Conservation (phyloP, 2,329 filamentous ascomycete species). For the Diaporthe citri region DNA sequence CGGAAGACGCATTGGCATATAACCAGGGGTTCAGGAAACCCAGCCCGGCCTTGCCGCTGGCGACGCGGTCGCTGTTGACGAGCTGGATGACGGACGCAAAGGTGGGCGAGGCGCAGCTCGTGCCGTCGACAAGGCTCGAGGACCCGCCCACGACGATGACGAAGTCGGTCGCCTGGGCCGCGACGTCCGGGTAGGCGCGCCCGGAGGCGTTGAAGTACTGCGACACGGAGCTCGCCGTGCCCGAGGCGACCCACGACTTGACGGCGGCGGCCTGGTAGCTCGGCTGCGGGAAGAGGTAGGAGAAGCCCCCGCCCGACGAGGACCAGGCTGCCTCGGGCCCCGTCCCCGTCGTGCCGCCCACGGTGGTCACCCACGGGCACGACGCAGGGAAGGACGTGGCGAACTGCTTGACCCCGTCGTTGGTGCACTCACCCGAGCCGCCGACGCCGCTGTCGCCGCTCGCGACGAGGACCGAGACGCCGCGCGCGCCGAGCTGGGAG, state of each 20-base stretch:
- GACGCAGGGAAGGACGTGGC: slow-evolving; percentile 54
- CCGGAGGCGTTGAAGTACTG: slow-evolving; percentile 54
- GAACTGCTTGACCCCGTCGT: slow-evolving; percentile 52
- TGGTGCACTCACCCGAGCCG: slow-evolving; percentile 42
- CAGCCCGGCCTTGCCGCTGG: slow-evolving; percentile 55
- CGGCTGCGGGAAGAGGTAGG: slow-evolving; percentile 59
- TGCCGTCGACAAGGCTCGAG: slow-evolving; percentile 8
- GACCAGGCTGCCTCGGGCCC: slow-evolving; percentile 65
- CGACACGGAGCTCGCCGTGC: slow-evolving; percentile 30
- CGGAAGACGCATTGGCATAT: slow-evolving; percentile 40
- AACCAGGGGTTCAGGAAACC: slow-evolving; percentile 56
- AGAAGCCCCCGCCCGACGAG: slow-evolving; percentile 67
- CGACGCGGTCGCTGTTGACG: slow-evolving; percentile 64
- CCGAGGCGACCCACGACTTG: slow-evolving; percentile 23
- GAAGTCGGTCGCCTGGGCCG: slow-evolving; percentile 54
- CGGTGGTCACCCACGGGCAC: slow-evolving; percentile 73
- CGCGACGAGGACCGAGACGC: slow-evolving; percentile 74
- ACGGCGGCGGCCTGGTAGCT: slow-evolving; percentile 57
- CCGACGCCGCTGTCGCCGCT: slow-evolving; percentile 67
- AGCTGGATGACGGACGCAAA: slow-evolving; percentile 66
- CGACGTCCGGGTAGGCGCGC: slow-evolving; percentile 38
- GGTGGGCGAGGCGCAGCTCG: slow-evolving; percentile 62
- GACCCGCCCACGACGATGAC: slow-evolving; percentile 35
- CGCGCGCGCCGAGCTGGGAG: slow-evolving; percentile 73
- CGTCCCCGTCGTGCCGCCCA: slow-evolving; percentile 67